Evolutionary conservation across 2,329 filamentous ascomycete species (phyloP).

Genomic region (Fusarium musae): DNA sequence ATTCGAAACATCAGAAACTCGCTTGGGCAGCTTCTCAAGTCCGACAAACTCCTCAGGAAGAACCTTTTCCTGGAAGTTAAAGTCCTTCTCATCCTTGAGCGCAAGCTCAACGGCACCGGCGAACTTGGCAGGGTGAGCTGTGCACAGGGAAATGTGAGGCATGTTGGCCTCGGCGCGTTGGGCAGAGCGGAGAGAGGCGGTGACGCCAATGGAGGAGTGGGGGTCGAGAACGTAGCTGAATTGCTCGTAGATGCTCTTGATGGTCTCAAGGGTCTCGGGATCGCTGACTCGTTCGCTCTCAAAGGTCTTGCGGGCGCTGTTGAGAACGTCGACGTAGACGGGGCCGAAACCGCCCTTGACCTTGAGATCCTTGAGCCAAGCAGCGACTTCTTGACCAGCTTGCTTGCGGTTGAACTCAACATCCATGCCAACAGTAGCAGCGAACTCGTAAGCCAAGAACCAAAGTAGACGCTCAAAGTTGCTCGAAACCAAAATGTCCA

Average conservation of each 20-base stretch:
- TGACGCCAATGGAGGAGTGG: constrained; percentile 88
- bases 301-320: constrained; percentile 78
- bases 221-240: constrained; percentile 88
- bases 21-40: constrained; percentile 78
- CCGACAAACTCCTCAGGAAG: constrained; percentile 85
- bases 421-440: constrained; percentile 68
- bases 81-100: constrained; percentile 75
- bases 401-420: constrained; percentile 74
- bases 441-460: constrained; percentile 86
- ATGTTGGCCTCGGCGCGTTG: constrained; percentile 61
- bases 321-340: constrained; percentile 79
- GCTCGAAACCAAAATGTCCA: constrained; percentile 96
- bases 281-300: constrained; percentile 80
- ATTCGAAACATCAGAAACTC: constrained; percentile 75
- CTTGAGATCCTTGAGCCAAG: constrained; percentile 86
- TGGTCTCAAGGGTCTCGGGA: constrained; percentile 73
- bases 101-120: constrained; percentile 84
- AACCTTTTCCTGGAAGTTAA: constrained; percentile 79
- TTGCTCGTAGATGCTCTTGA: constrained; percentile 65
- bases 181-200: constrained; percentile 78
- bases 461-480: constrained; percentile 97
- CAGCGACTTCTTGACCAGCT: constrained; percentile 78
- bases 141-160: constrained; percentile 86
- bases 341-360: constrained; percentile 80
- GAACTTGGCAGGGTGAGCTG: constrained; percentile 97